Conservation (phyloP, 2,329 filamentous ascomycete species). For the Bipolaris cookei region DNA sequence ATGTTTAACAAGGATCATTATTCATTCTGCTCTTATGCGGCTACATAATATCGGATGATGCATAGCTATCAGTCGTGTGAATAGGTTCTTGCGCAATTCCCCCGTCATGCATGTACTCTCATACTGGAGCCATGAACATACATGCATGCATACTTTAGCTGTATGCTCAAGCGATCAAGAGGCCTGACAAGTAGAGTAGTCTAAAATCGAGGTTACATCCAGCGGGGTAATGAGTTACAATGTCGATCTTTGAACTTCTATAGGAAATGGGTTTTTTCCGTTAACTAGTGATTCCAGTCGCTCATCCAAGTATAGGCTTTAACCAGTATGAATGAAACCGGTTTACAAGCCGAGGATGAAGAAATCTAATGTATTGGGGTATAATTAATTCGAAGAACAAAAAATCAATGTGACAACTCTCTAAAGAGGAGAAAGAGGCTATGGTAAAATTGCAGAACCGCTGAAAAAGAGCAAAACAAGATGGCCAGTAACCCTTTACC, state of each 20-base stretch:
- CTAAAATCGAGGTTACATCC: background rate
- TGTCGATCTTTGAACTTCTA: background rate
- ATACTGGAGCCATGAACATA: background rate
- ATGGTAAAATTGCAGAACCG: background rate
- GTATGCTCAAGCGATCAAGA: background rate
- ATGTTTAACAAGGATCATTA: too few relatives aligned
- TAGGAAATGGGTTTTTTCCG: background rate
- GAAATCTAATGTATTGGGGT: conserved; percentile 1
- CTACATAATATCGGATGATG: too few relatives aligned
- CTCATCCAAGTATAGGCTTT: background rate
- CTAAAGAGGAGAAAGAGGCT: background rate
- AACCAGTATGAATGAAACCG: background rate
- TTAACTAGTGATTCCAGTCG: background rate
- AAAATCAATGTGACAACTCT: background rate
- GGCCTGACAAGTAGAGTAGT: background rate
- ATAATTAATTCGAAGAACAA: background rate
- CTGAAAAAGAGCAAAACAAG: background rate
- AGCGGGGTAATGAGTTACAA: background rate
- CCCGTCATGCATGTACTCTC: background rate
- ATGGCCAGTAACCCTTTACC: conserved; percentile 59
- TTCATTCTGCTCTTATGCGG: too few relatives aligned
- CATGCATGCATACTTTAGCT: background rate
- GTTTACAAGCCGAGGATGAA: background rate
- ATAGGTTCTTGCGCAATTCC: too few relatives aligned
- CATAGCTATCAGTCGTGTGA: too few relatives aligned